A percentile compares a stretch with the other conserved stretches of the same genome.
Evolutionary conservation across 768 basidiomycete genomes (phyloP).

Genomic region (Brasilioporus rufonigricans): DNA sequence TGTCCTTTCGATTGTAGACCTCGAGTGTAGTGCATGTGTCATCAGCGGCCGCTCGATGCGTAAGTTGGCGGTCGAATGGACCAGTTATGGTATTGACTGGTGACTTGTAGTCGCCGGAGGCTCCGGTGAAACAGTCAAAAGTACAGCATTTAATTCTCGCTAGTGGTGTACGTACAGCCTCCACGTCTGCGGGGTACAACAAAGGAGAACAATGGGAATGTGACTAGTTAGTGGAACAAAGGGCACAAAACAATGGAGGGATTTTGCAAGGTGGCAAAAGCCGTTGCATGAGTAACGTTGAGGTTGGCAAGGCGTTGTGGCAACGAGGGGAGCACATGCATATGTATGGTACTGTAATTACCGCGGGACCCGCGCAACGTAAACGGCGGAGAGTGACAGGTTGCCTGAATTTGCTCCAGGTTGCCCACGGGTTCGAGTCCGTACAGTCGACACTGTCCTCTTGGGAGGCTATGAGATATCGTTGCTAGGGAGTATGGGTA

Average conservation of each 20-base stretch:
- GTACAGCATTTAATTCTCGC: neutral
- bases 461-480: no score
- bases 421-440: no score
- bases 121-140: neutral
- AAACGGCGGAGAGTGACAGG: neutral
- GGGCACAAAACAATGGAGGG: conserved; percentile 18
- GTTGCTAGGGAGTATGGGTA: no score
- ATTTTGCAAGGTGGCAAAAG: neutral
- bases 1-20: no score
- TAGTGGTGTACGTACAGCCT: conserved; percentile 11
- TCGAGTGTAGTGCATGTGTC: no score
- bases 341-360: neutral
- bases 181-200: conserved; percentile 6
- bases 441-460: no score
- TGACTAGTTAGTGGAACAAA: no score
- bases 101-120: no score
- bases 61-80: no score
- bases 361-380: conserved; percentile 2
- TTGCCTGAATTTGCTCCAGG: neutral
- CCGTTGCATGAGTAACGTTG: neutral
- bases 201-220: conserved; percentile 1
- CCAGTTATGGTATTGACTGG: no score
- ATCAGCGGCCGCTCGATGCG: neutral
- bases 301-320: neutral
- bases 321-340: neutral